Evolutionary conservation across 768 basidiomycete species (phyloP), one percentile per base, ranked within the genome.

Genomic region (Amanita fuliginea): DNA sequence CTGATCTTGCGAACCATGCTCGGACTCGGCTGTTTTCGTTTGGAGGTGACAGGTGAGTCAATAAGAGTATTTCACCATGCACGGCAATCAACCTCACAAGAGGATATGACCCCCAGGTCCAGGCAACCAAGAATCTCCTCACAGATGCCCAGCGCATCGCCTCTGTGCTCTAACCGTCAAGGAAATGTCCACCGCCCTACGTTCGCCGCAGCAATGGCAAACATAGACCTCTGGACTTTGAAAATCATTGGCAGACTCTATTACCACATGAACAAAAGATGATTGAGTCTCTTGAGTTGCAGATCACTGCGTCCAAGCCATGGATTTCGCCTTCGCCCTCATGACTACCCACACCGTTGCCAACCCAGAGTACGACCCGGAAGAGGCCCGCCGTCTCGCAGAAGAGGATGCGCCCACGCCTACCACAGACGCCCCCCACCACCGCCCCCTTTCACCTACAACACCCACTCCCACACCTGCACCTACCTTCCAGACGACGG

Each of bases 221-320:
- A 73, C 64, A 84, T 88, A 75, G 82, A 88, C 54, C 73, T 97
- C 4, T 99, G 96, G 96, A 78, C 80, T 39, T 62, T 95, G 64
- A 98, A 96, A 73, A 96, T 98, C 53, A 90, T 98, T 88, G 96
- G 93, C 32, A 78, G 96, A 51, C 67, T 99, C 54, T 98, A 97
- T 64, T 95, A 97, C 69, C 96, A 99, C 71, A 99, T 99, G 94
- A 99, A 62, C 96, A 99, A 78, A 91, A 89, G 72, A 99, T 99
- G 96, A 95, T 99, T 40, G 93, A 99, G 60, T 85, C 80, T 55
- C 78, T 99, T 18, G n/a, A n/a, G n/a, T n/a, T n/a, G 85, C 82
- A 1, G 72, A 81, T 53, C 96, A 99, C 62, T 96, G 96, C 11
- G 91, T 99, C 7, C 76, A 83, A 39, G 78, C 95, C 7, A 69